A percentile compares a stretch with the other conserved stretches of the same genome.
These are phyloP conservation scores for Backusella sp. DNA, from an alignment of 192 early-diverging fungal genomes.

Conservation along the genomic window DNA sequence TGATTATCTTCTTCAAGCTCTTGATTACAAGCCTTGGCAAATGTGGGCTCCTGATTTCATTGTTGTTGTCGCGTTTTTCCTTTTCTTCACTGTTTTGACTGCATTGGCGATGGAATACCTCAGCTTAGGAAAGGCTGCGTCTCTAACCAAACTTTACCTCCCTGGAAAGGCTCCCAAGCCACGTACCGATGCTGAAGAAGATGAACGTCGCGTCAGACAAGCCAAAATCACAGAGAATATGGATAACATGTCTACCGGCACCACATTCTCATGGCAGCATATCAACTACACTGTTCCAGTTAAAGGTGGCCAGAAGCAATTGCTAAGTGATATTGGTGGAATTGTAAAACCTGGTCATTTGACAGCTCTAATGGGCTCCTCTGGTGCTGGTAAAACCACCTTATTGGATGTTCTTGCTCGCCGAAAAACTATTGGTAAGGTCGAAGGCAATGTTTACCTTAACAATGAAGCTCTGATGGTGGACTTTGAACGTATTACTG, in stretches of 20 bases:
- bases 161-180: conserved; percentile 32
- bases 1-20: conserved; percentile 55
- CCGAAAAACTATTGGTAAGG: conserved; percentile 68
- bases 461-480: conserved; percentile 46
- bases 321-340: conserved; percentile 69
- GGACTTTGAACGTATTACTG: conserved; percentile 57
- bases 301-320: conserved; percentile 57
- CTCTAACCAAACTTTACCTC: conserved; percentile 51
- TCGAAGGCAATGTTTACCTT: conserved; percentile 59
- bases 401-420: conserved; percentile 70
- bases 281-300: conserved; percentile 69
- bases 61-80: conserved; percentile 52
- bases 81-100: conserved; percentile 39
- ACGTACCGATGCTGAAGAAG: conserved; percentile 32
- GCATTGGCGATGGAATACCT: conserved; percentile 61
- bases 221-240: conserved; percentile 40
- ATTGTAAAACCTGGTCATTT: conserved; percentile 73
- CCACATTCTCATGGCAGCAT: conserved; percentile 60
- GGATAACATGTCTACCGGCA: conserved; percentile 44
- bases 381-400: conserved; percentile 88
- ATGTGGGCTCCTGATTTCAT: conserved; percentile 60
- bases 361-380: conserved; percentile 90
- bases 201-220: conserved; percentile 14
- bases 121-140: conserved; percentile 55
- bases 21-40: conserved; percentile 53